Percentiles rank a stretch among this genome's conserved stretches.
Conservation (phyloP, 768 basidiomycete species). For the Lyophyllum semitale region DNA sequence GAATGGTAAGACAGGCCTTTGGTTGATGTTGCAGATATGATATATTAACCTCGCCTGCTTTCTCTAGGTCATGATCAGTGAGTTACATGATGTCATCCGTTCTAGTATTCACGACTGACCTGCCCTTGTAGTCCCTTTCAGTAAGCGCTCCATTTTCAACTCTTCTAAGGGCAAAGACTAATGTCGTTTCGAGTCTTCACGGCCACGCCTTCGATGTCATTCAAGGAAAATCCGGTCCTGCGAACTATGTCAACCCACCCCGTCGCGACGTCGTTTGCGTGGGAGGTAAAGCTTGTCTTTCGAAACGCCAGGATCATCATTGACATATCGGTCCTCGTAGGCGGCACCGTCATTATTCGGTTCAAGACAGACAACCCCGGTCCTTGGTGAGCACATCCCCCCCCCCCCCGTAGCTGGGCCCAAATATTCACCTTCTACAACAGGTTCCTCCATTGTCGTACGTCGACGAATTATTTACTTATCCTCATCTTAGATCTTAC, state of each 20-base stretch:
- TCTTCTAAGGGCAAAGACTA: not conserved
- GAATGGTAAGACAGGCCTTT: slow-evolving; percentile 15
- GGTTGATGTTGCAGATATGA: not conserved
- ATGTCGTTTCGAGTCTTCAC: slow-evolving; percentile 12
- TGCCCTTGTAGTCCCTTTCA: slow-evolving; percentile 24
- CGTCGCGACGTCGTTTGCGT: slow-evolving; percentile 26
- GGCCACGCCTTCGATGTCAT: slow-evolving; percentile 30
- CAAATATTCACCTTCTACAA: not conserved
- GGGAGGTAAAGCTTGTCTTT: not conserved
- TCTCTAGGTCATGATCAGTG: not conserved
- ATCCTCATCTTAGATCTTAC: too few relatives aligned
- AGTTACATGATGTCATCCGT: slow-evolving; percentile 12
- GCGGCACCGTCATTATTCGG: slow-evolving; percentile 35
- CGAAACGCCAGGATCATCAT: too few relatives aligned
- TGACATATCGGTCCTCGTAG: not conserved
- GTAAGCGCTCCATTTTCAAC: not conserved
- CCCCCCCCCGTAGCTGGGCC: not conserved
- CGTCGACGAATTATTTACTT: too few relatives aligned
- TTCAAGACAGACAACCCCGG: slow-evolving; percentile 42
- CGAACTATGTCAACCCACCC: slow-evolving; percentile 25
- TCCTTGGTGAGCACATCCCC: slow-evolving; percentile 22
- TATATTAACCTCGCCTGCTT: not conserved
- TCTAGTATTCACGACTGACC: slow-evolving; percentile 31
- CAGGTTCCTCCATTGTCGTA: not conserved
- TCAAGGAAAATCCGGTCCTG: slow-evolving; percentile 16